Percentiles rank a stretch among this genome's conserved stretches.
Evolutionary conservation across 768 basidiomycete genomes (phyloP).

Genomic region (Chalciporus sphaerocephalus): DNA sequence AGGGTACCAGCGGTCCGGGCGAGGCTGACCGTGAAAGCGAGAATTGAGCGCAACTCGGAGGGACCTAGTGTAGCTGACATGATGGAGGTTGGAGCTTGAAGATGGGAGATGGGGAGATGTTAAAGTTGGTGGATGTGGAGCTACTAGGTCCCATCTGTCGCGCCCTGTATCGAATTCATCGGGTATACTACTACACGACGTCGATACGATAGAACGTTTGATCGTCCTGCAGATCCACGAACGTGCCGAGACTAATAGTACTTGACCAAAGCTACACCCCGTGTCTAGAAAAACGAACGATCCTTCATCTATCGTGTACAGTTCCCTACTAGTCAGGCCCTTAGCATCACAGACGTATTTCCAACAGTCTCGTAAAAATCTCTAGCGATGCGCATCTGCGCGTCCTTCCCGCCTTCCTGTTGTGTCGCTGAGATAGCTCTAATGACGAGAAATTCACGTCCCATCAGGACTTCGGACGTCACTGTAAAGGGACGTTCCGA

Average conservation of each 20-base stretch:
- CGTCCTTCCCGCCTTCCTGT: conserved; percentile 58
- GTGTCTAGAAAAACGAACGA: too few relatives aligned
- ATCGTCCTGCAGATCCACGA: too few relatives aligned
- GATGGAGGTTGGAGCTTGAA: conserved; percentile 4
- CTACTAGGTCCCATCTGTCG: too few relatives aligned
- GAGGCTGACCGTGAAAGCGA: conserved; percentile 65
- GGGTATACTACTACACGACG: too few relatives aligned
- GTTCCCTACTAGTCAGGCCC: neutral
- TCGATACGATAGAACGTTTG: too few relatives aligned
- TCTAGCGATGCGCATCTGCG: conserved; percentile 71
- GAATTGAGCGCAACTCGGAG: conserved; percentile 53
- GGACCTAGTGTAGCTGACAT: conserved; percentile 34
- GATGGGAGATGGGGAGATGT: too few relatives aligned
- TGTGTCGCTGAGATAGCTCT: conserved; percentile 58
- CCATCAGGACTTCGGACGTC: conserved; percentile 65
- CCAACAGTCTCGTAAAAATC: conserved; percentile 82
- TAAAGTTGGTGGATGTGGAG: too few relatives aligned
- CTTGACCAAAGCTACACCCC: too few relatives aligned
- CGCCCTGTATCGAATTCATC: too few relatives aligned
- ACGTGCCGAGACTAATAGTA: too few relatives aligned
- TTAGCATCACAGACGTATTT: conserved; percentile 51
- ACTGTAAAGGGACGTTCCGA: conserved; percentile 50
- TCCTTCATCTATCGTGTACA: neutral
- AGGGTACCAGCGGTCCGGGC: conserved; percentile 71
- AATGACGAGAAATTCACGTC: conserved; percentile 75